Evolutionary conservation across 2,329 filamentous ascomycete genomes (phyloP).

Genomic region (Claviceps fusiformis): DNA sequence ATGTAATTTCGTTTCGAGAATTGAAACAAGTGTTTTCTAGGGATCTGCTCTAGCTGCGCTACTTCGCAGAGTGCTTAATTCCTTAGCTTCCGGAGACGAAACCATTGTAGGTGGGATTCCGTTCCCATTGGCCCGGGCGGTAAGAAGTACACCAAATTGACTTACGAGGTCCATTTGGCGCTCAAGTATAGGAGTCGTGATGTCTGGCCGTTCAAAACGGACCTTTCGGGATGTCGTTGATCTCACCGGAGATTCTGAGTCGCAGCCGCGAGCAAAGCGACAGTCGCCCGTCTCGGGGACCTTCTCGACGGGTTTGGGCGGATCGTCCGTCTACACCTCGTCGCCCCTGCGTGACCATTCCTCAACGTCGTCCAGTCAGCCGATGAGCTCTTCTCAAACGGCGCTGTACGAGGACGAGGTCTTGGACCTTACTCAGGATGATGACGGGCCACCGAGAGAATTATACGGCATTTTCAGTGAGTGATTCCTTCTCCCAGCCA

Average conservation of each 20-base stretch:
- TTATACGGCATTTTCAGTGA: slow-evolving; percentile 33
- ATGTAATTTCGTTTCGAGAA: not conserved
- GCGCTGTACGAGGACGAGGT: slow-evolving; percentile 22
- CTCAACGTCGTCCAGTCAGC: slow-evolving; percentile 3
- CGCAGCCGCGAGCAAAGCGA: slow-evolving; percentile 14
- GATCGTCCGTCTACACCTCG: slow-evolving; percentile 8
- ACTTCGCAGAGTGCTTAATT: not conserved
- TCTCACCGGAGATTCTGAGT: slow-evolving; percentile 24
- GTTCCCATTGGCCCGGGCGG: not conserved
- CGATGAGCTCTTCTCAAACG: slow-evolving; percentile 2
- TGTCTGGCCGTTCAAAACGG: slow-evolving; percentile 21
- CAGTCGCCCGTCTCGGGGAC: slow-evolving; percentile 9
- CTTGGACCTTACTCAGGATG: slow-evolving; percentile 30
- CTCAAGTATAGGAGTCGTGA: not conserved
- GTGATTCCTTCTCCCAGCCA: slow-evolving; percentile 4
- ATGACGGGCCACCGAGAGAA: slow-evolving; percentile 27
- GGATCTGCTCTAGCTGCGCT: not conserved
- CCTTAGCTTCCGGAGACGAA: not conserved
- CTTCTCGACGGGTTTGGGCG: slow-evolving; percentile 8
- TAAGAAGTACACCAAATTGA: not conserved
- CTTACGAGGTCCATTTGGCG: not conserved
- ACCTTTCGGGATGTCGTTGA: slow-evolving; percentile 22
- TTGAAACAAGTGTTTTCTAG: not conserved
- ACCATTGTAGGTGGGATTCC: not conserved
- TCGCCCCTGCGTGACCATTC: slow-evolving; percentile 3